A percentile compares a stretch with the other conserved stretches of the same genome.
Evolutionary conservation across 2,329 filamentous ascomycete species (phyloP).

Genomic region (Beauveria pseudobassiana): DNA sequence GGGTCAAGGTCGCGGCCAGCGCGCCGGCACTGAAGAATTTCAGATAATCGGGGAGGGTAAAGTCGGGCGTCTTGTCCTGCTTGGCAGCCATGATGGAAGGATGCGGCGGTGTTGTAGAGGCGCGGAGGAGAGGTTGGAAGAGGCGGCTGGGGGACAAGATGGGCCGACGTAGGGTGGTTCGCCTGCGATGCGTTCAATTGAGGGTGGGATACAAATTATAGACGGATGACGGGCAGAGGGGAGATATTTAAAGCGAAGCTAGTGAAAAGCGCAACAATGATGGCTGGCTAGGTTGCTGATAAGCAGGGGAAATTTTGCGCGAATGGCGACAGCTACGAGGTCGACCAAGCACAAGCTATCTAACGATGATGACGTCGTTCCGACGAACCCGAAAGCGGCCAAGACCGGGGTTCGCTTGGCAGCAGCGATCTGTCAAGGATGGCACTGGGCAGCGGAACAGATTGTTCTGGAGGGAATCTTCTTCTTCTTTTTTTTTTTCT

Average conservation of each 20-base stretch:
- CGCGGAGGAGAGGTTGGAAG: background rate
- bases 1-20: conserved; percentile 43
- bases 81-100: conserved; percentile 18
- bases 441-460: background rate
- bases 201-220: background rate
- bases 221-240: background rate
- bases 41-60: conserved; percentile 36
- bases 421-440: background rate
- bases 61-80: conserved; percentile 29
- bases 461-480: background rate
- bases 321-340: background rate
- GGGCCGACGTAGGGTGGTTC: background rate
- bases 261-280: background rate
- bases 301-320: background rate
- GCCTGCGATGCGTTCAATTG: conserved; percentile 1
- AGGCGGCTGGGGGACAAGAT: background rate
- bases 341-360: background rate
- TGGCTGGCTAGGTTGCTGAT: background rate
- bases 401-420: background rate
- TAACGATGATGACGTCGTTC: conserved; percentile 10
- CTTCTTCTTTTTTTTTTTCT: background rate
- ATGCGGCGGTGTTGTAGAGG: background rate
- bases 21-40: conserved; percentile 48
- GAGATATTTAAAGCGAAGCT: background rate
- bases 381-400: conserved; percentile 5